These are phyloP conservation scores for Leishmania major DNA, from an alignment of 208 protist species.

Conservation along the genomic window DNA sequence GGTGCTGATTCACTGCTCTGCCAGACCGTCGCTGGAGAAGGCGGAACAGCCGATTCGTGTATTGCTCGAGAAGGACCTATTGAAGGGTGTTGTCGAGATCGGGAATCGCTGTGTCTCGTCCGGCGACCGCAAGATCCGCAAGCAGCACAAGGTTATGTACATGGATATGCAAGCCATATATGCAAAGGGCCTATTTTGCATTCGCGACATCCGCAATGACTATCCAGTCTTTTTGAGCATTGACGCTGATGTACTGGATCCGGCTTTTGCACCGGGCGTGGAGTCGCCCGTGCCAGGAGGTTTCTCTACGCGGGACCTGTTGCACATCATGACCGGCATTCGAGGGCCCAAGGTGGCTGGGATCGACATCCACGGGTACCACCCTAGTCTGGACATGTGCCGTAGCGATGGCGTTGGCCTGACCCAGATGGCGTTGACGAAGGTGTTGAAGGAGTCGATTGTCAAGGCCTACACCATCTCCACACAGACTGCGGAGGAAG, in stretches of 20 bases:
- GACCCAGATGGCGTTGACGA: conserved; percentile 72
- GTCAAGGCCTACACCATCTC: conserved; percentile 80
- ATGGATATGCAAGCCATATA: conserved; percentile 91
- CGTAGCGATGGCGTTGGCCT: conserved; percentile 70
- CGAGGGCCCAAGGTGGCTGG: conserved; percentile 82
- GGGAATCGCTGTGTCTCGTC: conserved; percentile 74
- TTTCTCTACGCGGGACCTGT: conserved; percentile 73
- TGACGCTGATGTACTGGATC: conserved; percentile 78
- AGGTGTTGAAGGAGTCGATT: conserved; percentile 81
- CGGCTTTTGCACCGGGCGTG: conserved; percentile 74
- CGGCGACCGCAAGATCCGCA: conserved; percentile 69
- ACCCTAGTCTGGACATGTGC: conserved; percentile 55
- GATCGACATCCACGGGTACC: conserved; percentile 79
- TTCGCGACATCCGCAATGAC: conserved; percentile 87
- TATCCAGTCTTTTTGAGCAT: conserved; percentile 86
- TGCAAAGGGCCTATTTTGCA: conserved; percentile 81
- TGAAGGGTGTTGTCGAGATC: conserved; percentile 83
- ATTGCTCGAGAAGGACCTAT: conserved; percentile 65
- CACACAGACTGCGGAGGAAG: conserved; percentile 80
- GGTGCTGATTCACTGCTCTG: conserved; percentile 80
- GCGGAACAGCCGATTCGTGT: conserved; percentile 55
- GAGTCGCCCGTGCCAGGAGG: conserved; percentile 58
- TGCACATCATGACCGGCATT: conserved; percentile 80
- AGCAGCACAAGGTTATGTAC: conserved; percentile 82
- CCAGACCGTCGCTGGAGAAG: conserved; percentile 40